phyloP scores from a whole-genome alignment of 2,329 filamentous ascomycete species.

The Botrytis paeoniae region DNA sequence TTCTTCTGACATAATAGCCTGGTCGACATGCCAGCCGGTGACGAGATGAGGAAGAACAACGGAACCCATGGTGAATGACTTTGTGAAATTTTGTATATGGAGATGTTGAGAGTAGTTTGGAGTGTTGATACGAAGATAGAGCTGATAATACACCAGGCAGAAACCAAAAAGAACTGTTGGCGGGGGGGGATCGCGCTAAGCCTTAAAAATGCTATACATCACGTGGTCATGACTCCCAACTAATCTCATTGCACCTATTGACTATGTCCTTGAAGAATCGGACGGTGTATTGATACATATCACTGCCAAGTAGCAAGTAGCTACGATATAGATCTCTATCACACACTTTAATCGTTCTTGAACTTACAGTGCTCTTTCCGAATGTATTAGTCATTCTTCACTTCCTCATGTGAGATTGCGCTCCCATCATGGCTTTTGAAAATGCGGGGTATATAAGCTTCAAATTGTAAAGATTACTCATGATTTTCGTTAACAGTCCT shows the following conservation, averaged over 20 bases:
- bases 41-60: constrained; percentile 88
- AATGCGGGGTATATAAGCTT: constrained; percentile 8
- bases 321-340: neutral
- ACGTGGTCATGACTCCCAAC: neutral
- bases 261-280: neutral
- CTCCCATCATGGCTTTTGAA: neutral
- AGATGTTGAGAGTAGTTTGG: neutral
- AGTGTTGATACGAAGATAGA: neutral
- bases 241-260: neutral
- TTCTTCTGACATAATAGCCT: constrained; percentile 85
- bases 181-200: neutral
- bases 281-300: neutral
- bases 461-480: neutral
- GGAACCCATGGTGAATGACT: constrained; percentile 54
- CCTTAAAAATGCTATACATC: neutral
- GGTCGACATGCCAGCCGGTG: constrained; percentile 97
- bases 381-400: neutral
- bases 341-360: neutral
- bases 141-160: neutral
- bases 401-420: neutral
- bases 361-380: neutral
- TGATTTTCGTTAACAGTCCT: too few species aligned
- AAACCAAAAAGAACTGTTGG: neutral
- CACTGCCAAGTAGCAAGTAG: too few species aligned
- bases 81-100: neutral